Percentiles rank a stretch among this genome's conserved stretches.
Evolutionary conservation across 805 yeast species (phyloP).

Genomic region (Wickerhamiella bombiphila): DNA sequence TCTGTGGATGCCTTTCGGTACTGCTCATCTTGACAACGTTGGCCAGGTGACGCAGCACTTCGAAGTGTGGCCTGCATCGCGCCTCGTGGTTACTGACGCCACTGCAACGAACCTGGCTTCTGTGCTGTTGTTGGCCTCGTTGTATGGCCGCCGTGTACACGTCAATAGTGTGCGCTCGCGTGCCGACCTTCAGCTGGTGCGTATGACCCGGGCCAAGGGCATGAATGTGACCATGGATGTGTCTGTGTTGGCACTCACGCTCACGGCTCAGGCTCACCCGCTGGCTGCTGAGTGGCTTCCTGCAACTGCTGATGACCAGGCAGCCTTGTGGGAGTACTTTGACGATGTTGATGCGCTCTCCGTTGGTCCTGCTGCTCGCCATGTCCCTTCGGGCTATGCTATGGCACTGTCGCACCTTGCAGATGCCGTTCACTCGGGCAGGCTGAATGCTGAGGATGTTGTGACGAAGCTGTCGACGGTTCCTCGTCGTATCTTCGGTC

Average conservation of each 20-base stretch:
- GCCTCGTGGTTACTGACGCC: conserved; percentile 87
- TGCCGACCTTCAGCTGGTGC: conserved; percentile 70
- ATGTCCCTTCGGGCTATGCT: conserved; percentile 37
- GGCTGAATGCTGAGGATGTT: conserved; percentile 58
- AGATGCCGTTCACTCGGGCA: conserved; percentile 62
- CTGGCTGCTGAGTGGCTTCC: conserved; percentile 57
- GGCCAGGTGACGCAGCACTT: conserved; percentile 69
- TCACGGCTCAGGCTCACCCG: conserved; percentile 50
- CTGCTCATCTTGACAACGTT: conserved; percentile 41
- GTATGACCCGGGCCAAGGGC: conserved; percentile 71
- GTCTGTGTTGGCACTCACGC: conserved; percentile 61
- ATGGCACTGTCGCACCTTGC: conserved; percentile 73
- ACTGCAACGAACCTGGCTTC: conserved; percentile 87
- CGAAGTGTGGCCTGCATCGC: conserved; percentile 59
- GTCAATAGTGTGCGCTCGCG: conserved; percentile 70
- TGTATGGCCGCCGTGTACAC: conserved; percentile 74
- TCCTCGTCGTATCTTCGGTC: conserved; percentile 69
- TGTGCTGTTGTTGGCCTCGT: conserved; percentile 71
- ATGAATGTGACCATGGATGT: conserved; percentile 83
- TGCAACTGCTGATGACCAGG: conserved; percentile 55
- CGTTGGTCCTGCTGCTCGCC: conserved; percentile 47
- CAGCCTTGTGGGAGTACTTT: conserved; percentile 65
- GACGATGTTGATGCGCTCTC: conserved; percentile 72
- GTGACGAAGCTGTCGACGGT: conserved; percentile 59
- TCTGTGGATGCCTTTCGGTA: conserved; percentile 55